Conservation (phyloP, 108 stramenopile genomes). For the Skeletonema marinoi region DNA sequence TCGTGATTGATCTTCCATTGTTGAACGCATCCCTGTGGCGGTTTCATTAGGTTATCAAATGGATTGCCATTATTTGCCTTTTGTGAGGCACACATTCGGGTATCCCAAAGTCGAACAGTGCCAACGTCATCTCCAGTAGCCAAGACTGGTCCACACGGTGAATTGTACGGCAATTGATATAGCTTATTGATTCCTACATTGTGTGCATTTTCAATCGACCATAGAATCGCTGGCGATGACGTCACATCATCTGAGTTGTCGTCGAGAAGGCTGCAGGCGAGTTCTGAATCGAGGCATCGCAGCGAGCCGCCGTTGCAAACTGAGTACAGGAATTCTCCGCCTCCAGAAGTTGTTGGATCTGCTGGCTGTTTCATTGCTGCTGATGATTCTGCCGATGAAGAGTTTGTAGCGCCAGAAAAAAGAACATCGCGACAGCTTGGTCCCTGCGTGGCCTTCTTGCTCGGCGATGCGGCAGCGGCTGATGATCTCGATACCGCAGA, state of each 20-base stretch:
- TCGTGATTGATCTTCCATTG: conserved; percentile 82
- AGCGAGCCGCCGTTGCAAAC: conserved; percentile 75
- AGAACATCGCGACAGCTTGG: conserved; percentile 64
- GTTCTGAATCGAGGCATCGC: conserved; percentile 63
- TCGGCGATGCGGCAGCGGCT: conserved; percentile 2
- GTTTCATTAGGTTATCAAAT: conserved; percentile 50
- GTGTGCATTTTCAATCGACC: conserved; percentile 67
- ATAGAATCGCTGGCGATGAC: conserved; percentile 46
- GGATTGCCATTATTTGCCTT: conserved; percentile 9
- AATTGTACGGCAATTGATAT: conserved; percentile 55
- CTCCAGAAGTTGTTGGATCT: conserved; percentile 7
- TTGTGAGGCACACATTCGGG: conserved; percentile 46
- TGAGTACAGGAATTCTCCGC: conserved; percentile 64
- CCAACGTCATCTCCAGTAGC: conserved; percentile 88
- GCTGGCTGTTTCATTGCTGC: background rate
- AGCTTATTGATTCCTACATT: conserved; percentile 57
- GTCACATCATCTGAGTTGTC: conserved; percentile 5
- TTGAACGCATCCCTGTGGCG: conserved; percentile 61
- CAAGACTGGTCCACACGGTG: conserved; percentile 45
- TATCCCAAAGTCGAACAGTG: conserved; percentile 81
- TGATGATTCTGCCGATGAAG: background rate
- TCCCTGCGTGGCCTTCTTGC: conserved; percentile 36
- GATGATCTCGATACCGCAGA: conserved; percentile 11
- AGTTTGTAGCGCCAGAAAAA: conserved; percentile 55
- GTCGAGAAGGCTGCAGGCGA: conserved; percentile 50